A percentile compares a stretch with the other conserved stretches of the same genome.
Evolutionary conservation across 2,329 filamentous ascomycete genomes (phyloP).

Genomic region (Chaetomium strumarium): DNA sequence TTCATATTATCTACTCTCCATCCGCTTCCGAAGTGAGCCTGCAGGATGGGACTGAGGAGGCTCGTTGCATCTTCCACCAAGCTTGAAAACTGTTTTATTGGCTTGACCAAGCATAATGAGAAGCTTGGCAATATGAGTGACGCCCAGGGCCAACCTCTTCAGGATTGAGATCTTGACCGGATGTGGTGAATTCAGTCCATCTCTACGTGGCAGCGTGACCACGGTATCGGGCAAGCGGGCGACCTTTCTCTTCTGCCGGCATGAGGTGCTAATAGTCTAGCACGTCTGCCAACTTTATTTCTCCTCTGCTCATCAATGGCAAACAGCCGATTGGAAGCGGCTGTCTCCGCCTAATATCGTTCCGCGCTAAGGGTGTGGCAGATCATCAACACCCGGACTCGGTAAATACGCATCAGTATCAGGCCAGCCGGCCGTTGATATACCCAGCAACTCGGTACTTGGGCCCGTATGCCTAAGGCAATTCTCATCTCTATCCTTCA

Average conservation of each 20-base stretch:
- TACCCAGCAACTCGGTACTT: slow-evolving; percentile 3
- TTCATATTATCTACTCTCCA: slow-evolving; percentile 31
- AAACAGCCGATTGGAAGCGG: slow-evolving; percentile 12
- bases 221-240: neutral
- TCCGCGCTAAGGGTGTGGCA: slow-evolving; percentile 1
- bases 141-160: too few relatives aligned
- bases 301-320: slow-evolving; percentile 6
- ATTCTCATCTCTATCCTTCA: neutral
- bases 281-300: slow-evolving; percentile 2
- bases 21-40: too few relatives aligned
- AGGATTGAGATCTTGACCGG: too few relatives aligned
- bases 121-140: too few relatives aligned
- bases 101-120: too few relatives aligned
- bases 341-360: slow-evolving; percentile 1
- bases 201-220: too few relatives aligned
- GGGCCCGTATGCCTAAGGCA: neutral
- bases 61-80: too few relatives aligned
- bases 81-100: too few relatives aligned
- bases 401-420: slow-evolving; percentile 1
- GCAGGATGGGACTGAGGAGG: too few relatives aligned
- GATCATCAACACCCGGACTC: slow-evolving; percentile 3
- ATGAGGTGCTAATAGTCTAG: neutral
- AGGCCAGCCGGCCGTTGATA: neutral
- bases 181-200: too few relatives aligned
- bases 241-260: slow-evolving; percentile 4